Percentiles rank a stretch among this genome's conserved stretches.
Evolutionary conservation across 352 stramenopile genomes (phyloP).

Genomic region (Phytophthora sp.): DNA sequence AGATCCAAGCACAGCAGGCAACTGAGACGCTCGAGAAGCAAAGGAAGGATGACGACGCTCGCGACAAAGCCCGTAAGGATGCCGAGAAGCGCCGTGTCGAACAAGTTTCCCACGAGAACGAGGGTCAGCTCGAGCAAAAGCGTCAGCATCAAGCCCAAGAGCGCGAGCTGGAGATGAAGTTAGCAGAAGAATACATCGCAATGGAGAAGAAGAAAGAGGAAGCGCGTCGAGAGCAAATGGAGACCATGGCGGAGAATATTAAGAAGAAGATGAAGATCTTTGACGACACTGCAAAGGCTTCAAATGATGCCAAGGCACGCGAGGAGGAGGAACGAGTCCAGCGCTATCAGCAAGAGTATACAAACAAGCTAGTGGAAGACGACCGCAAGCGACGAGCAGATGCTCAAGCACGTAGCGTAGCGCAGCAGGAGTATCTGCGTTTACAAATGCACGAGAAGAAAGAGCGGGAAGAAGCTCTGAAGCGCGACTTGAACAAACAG

Average conservation of each 20-base stretch:
- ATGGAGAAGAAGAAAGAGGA: conserved; percentile 81
- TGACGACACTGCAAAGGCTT: conserved; percentile 74
- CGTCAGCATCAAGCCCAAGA: conserved; percentile 56
- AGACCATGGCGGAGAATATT: conserved; percentile 76
- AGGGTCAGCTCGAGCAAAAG: conserved; percentile 68
- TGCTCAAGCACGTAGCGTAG: conserved; percentile 49
- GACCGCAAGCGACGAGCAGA: conserved; percentile 61
- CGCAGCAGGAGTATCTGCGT: conserved; percentile 63
- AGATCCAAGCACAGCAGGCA: conserved; percentile 52
- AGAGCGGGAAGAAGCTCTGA: conserved; percentile 53
- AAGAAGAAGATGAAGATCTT: conserved; percentile 89
- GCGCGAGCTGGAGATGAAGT: conserved; percentile 65
- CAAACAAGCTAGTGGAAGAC: conserved; percentile 54
- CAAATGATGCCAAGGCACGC: conserved; percentile 61
- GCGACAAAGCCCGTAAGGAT: conserved; percentile 56
- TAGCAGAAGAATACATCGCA: conserved; percentile 71
- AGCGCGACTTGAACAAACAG: conserved; percentile 77
- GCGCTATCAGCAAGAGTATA: conserved; percentile 75
- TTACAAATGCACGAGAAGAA: conserved; percentile 79
- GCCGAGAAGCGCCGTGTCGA: conserved; percentile 67
- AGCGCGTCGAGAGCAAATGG: conserved; percentile 62
- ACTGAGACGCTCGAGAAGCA: conserved; percentile 57
- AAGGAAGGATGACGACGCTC: conserved; percentile 56
- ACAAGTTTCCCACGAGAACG: conserved; percentile 68
- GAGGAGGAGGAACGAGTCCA: conserved; percentile 71